These are phyloP conservation scores for Dendrobium chrysotoxum DNA, from an alignment of 106 monocot species.

Conservation along the genomic window DNA sequence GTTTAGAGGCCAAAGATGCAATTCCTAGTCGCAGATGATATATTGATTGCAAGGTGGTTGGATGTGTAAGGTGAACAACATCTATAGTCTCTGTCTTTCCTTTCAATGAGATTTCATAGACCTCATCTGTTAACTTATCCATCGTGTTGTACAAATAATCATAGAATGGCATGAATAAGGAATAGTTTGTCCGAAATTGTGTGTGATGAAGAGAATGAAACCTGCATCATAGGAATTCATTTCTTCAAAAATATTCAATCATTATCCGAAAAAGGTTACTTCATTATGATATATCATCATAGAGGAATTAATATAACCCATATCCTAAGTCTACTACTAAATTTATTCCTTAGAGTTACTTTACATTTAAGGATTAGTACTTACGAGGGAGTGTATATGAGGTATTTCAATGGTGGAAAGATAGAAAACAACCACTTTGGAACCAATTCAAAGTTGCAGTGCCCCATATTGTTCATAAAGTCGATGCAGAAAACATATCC, in stretches of 20 bases:
- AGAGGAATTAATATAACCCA: not conserved
- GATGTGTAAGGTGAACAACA: constrained; percentile 71
- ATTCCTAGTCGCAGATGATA: constrained; percentile 61
- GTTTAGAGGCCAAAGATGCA: constrained; percentile 57
- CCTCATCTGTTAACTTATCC: constrained; percentile 48
- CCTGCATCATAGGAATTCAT: constrained; percentile 18
- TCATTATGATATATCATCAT: not conserved
- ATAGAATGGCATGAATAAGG: constrained; percentile 73
- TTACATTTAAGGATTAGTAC: constrained; percentile 18
- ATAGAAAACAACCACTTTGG: constrained; percentile 46
- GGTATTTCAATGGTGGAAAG: constrained; percentile 78
- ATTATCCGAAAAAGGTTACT: not conserved
- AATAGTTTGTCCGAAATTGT: constrained; percentile 73
- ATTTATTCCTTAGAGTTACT: not conserved
- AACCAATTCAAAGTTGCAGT: constrained; percentile 80
- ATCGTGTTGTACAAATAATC: constrained; percentile 65
- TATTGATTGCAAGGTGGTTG: constrained; percentile 52
- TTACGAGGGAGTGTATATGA: constrained; percentile 92
- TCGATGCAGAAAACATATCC: constrained; percentile 47
- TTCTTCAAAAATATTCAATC: not conserved
- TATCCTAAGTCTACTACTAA: not conserved
- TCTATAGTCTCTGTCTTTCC: constrained; percentile 45
- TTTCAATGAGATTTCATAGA: constrained; percentile 49
- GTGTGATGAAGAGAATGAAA: constrained; percentile 80
- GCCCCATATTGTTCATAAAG: constrained; percentile 86